These are phyloP conservation scores for Coemansia sp. DNA, from an alignment of 192 early-diverging fungal species.

Conservation along the genomic window DNA sequence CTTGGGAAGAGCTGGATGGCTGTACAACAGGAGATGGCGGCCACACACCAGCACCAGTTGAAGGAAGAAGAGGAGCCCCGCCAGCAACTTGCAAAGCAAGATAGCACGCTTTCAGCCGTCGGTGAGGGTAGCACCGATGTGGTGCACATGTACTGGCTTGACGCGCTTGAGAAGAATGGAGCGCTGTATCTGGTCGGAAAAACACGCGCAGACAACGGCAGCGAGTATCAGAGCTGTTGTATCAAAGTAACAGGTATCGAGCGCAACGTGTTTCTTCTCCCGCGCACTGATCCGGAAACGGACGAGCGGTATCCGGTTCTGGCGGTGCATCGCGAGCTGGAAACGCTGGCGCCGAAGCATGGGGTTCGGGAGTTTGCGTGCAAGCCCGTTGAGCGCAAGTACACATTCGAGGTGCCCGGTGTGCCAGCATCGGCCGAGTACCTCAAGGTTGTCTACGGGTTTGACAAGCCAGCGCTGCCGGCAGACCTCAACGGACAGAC, in stretches of 20 bases:
- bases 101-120: not conserved
- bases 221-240: conserved; percentile 71
- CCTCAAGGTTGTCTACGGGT: conserved; percentile 84
- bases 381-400: conserved; percentile 74
- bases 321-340: conserved; percentile 79
- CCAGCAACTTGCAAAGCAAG: conserved; percentile 3
- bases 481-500: conserved; percentile 64
- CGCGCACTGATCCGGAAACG: conserved; percentile 58
- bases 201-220: conserved; percentile 35
- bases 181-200: conserved; percentile 92
- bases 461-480: conserved; percentile 57
- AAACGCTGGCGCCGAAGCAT: conserved; percentile 57
- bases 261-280: conserved; percentile 92
- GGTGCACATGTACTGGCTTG: conserved; percentile 86
- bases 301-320: conserved; percentile 40
- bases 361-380: conserved; percentile 61
- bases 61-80: not conserved
- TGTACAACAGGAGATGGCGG: conserved; percentile 37
- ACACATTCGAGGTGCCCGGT: conserved; percentile 85
- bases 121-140: not conserved
- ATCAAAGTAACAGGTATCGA: conserved; percentile 74
- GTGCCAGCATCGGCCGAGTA: conserved; percentile 82
- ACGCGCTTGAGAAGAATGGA: conserved; percentile 83
- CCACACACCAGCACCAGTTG: conserved; percentile 3
- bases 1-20: conserved; percentile 51